These are phyloP conservation scores for Lentinula edodes DNA, from an alignment of 768 basidiomycete species.

Conservation along the genomic window DNA sequence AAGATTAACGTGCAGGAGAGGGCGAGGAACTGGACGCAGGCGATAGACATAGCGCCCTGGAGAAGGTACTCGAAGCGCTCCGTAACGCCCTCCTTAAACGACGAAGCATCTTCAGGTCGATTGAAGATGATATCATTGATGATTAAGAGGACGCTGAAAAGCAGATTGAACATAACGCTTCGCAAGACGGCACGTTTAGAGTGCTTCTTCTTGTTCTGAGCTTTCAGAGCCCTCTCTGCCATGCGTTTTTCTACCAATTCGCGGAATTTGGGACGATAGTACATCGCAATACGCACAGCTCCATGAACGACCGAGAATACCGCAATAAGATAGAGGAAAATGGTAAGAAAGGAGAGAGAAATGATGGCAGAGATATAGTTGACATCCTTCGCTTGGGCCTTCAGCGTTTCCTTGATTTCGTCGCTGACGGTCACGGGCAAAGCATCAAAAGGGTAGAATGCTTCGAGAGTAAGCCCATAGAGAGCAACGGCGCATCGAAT, in stretches of 20 bases:
- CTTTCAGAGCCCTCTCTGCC: not conserved
- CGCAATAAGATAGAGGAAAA: not conserved
- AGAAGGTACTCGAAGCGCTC: not conserved
- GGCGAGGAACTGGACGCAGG: not conserved
- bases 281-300: not conserved
- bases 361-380: not conserved
- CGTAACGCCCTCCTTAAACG: not conserved
- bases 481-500: not conserved
- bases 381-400: not conserved
- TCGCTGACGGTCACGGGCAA: constrained; percentile 1
- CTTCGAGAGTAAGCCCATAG: not conserved
- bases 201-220: not conserved
- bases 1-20: not conserved
- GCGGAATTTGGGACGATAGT: not conserved
- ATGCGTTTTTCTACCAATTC: not conserved
- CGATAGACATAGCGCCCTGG: not conserved
- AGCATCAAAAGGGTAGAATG: not conserved
- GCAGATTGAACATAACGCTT: not conserved
- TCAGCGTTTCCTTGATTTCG: not conserved
- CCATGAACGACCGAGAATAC: not conserved
- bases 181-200: not conserved
- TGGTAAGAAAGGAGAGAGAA: not conserved
- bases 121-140: not conserved
- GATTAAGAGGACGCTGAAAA: not conserved
- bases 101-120: not conserved